Conservation (phyloP, 345 rosid genomes). For the Citrus cavaleriei region DNA sequence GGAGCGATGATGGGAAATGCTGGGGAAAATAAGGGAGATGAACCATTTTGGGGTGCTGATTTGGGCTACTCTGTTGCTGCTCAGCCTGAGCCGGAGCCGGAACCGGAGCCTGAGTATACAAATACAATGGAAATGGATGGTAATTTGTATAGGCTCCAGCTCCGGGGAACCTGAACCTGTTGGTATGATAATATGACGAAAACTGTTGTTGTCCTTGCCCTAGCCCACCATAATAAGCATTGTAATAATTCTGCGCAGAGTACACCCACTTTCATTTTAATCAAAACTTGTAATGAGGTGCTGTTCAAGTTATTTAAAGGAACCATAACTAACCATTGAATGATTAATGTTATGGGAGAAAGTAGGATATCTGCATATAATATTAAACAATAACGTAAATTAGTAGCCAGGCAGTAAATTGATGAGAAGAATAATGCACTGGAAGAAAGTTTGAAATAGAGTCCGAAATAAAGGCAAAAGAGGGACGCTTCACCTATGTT, state of each 20-base stretch:
- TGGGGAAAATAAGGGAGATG: slow-evolving; percentile 2
- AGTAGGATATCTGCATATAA: slow-evolving; percentile 23
- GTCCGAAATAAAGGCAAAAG: no score
- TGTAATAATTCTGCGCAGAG: slow-evolving; percentile 43
- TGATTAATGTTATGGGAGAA: slow-evolving; percentile 13
- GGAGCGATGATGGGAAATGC: background rate
- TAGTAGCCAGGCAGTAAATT: background rate
- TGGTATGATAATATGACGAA: slow-evolving; percentile 28
- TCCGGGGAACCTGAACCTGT: background rate
- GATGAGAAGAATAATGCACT: background rate
- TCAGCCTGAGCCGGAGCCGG: background rate
- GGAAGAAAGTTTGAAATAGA: no score
- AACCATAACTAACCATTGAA: slow-evolving; percentile 18
- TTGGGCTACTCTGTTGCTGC: background rate
- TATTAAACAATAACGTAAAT: background rate
- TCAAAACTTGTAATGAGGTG: no score
- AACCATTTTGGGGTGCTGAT: slow-evolving; percentile 4
- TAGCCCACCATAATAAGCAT: slow-evolving; percentile 27
- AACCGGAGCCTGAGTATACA: no score
- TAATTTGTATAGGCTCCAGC: slow-evolving; percentile 1
- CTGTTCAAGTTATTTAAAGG: no score
- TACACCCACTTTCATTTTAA: background rate
- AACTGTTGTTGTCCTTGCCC: slow-evolving; percentile 22
- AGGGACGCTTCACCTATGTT: no score
- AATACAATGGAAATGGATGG: slow-evolving; percentile 1